Evolutionary conservation across 306 rosid genomes (phyloP), one percentile per base, ranked within the genome.

Genomic region (Vachellia pachyceras): DNA sequence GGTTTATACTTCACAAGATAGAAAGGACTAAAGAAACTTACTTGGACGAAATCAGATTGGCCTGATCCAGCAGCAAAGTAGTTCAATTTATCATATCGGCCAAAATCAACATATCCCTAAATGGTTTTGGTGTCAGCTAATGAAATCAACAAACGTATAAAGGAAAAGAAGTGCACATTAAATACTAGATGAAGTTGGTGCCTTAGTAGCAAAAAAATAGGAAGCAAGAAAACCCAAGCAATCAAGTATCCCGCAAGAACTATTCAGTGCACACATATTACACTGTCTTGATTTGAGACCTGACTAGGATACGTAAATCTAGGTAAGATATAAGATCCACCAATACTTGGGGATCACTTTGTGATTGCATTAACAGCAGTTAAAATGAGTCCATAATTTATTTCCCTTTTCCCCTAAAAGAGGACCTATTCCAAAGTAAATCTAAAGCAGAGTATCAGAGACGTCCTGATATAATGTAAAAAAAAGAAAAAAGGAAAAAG

Each of bases 31-130:
- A 66, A 67, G 50, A 55, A 67, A 73, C 98, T 90, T 87, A 95
- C 98, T 87, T 95, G 99, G 70, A 93, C 88, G 84, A 86, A 95
- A 85, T 91, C 86, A 39, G 79, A 86, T 67, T 87, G 86, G 77
- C 90, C 93, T n/a, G 90, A 89, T 86, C 93, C 92, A 84, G 97
- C 77, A 80, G 90, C 90, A 67, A 95, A 93, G 87, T 90, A 81
- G 88, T 89, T 89, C 80, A 79, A 84, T 74, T 47, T 83, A 78
- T 91, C 96, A 81, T 87, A 95, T 69, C 96, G 95, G 58, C 98
- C 98, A 74, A 90, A 95, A 88, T 87, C 91, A 71, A 93, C 90
- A 82, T 93, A 95, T 71, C 99, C 99, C 99, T 95, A 81, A 61
- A 85, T 69, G 49, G 82, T 79, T 76, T 81, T 41, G 20, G 73